These are phyloP conservation scores for Fusarium pininemorale DNA, from an alignment of 2,329 filamentous ascomycete genomes.

Conservation along the genomic window DNA sequence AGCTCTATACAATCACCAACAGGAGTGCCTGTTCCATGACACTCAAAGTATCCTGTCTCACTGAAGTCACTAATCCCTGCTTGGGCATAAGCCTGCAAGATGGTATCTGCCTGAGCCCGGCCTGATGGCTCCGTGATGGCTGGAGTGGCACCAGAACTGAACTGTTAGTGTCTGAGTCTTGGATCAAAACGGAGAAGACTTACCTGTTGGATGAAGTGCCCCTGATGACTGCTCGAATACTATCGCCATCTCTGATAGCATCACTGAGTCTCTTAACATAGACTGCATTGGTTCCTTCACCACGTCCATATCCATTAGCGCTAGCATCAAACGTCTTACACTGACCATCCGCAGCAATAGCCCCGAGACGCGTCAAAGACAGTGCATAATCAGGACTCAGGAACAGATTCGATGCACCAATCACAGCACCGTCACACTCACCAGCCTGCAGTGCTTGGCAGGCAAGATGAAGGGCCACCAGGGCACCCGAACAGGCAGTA, in stretches of 20 bases:
- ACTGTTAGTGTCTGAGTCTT: neutral
- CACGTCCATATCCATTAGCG: constrained; percentile 63
- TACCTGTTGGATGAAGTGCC: constrained; percentile 57
- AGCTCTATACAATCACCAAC: constrained; percentile 44
- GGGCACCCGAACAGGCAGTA: constrained; percentile 56
- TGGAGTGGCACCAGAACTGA: constrained; percentile 54
- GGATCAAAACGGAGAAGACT: fast-evolving
- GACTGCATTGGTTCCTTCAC: constrained; percentile 64
- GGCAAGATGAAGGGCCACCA: constrained; percentile 55
- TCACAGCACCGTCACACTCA: constrained; percentile 47
- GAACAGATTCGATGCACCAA: constrained; percentile 46
- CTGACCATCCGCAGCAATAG: constrained; percentile 46
- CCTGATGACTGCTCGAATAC: constrained; percentile 59
- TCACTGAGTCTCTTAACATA: constrained; percentile 63
- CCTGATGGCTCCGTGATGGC: constrained; percentile 63
- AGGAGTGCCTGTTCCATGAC: constrained; percentile 45
- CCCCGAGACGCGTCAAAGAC: constrained; percentile 35
- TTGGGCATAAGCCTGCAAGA: constrained; percentile 39
- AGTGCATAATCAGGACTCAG: constrained; percentile 39
- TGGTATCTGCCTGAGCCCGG: constrained; percentile 52
- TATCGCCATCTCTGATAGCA: constrained; percentile 62
- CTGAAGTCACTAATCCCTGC: constrained; percentile 32
- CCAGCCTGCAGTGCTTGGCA: constrained; percentile 45
- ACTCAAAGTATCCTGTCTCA: constrained; percentile 44
- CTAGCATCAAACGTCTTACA: constrained; percentile 59